Evolutionary conservation across 208 protist genomes (phyloP).

Genomic region (Leptomonas pyrrhocoris): DNA sequence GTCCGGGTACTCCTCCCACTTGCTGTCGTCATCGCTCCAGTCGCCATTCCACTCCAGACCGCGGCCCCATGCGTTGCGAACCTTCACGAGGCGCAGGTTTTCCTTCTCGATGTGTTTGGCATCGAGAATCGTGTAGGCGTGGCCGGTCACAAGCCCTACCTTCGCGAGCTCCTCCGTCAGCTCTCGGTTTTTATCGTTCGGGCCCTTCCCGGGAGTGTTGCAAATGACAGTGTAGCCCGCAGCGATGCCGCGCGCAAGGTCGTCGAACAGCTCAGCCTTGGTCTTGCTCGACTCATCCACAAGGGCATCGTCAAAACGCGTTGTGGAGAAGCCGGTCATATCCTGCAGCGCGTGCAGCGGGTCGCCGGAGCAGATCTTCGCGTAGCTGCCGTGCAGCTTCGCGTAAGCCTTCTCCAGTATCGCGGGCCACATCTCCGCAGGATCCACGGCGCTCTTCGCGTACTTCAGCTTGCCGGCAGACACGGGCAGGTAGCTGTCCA

Average conservation of each 20-base stretch:
- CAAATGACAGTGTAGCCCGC: conserved; percentile 57
- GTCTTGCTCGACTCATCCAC: conserved; percentile 43
- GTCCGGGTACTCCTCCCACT: conserved; percentile 66
- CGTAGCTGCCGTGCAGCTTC: conserved; percentile 85
- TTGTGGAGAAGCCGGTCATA: conserved; percentile 73
- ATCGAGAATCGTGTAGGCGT: conserved; percentile 70
- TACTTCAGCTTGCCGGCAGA: conserved; percentile 63
- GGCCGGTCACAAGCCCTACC: conserved; percentile 51
- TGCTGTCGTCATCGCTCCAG: conserved; percentile 63
- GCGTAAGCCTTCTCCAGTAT: conserved; percentile 91
- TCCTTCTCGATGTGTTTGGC: conserved; percentile 56
- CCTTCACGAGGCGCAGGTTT: conserved; percentile 58
- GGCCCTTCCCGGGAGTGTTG: too few relatives aligned
- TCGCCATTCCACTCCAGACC: conserved; percentile 48
- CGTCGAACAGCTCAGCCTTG: conserved; percentile 56
- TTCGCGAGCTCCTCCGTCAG: conserved; percentile 49
- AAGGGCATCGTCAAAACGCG: conserved; percentile 71
- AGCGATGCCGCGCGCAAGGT: conserved; percentile 46
- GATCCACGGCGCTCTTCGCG: conserved; percentile 67
- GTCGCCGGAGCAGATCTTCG: conserved; percentile 74
- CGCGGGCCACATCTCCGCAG: conserved; percentile 79
- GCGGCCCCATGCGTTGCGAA: conserved; percentile 77
- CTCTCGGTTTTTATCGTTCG: too few relatives aligned
- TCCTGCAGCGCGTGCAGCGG: conserved; percentile 80
- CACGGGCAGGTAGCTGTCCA: conserved; percentile 89